Evolutionary conservation across 352 stramenopile genomes (phyloP).

Genomic region (Aphanomyces invadans): DNA sequence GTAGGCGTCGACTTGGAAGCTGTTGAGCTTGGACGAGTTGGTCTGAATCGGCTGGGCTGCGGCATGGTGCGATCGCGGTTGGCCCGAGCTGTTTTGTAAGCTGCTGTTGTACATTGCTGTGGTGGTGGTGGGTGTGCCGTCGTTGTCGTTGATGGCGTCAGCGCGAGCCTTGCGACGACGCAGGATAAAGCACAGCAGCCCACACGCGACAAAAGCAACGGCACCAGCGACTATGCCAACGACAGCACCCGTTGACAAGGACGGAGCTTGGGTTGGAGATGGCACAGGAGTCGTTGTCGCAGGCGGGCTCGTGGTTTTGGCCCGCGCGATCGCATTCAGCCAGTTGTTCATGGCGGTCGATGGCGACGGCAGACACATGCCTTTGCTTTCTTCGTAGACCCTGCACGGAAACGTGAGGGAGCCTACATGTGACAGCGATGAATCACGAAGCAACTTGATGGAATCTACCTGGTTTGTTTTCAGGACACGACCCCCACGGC

Average conservation of each 20-base stretch:
- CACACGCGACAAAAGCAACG: not conserved
- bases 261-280: not conserved
- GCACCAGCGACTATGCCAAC: conserved; percentile 9
- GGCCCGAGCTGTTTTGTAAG: not conserved
- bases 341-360: conserved; percentile 1
- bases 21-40: conserved; percentile 43
- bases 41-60: conserved; percentile 12
- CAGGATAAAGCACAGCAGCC: not conserved
- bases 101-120: not conserved
- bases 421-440: not conserved
- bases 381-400: not conserved
- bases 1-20: conserved; percentile 56
- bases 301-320: not conserved
- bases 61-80: not conserved
- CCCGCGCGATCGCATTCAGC: not conserved
- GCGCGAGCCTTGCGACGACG: no score
- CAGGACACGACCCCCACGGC: conserved; percentile 1
- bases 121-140: not conserved
- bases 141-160: not conserved
- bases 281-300: not conserved
- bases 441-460: not conserved
- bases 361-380: not conserved
- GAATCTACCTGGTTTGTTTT: not conserved
- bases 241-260: not conserved
- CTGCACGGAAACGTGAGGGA: conserved; percentile 12